Base-by-base conservation (phyloP, 352 stramenopile genomes). In the Paralagenidium karlingii region DNA sequence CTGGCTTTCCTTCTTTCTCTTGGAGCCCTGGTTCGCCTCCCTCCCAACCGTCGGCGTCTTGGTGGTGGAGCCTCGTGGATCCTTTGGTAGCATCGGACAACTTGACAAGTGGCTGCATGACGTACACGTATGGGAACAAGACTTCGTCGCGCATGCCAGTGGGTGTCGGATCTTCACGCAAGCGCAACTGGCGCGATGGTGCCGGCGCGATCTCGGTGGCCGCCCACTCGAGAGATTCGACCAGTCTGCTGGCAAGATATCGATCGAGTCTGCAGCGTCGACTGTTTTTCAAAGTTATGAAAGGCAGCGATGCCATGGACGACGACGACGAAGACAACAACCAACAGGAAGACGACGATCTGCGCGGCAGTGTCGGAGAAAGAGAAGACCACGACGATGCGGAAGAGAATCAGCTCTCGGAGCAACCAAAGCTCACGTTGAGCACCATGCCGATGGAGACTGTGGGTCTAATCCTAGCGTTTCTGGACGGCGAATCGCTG, bases 401-500 rank as follows among this genome's bases (percentile, higher is more conserved):
- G 3, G 20, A 29, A 7, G 19, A 30, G n/a, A 13, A 38, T 18
- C 27, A 31, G 11, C 18, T 8, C 36, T 39, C 22, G n/a, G 8
- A 26, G 6, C 21, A 26, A 33, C 36, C 36, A 22, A 41, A 22
- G n/a, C 26, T 7, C 26, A 8, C 36, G 18, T 41, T 19, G 15
- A 41, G 52, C 53, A 19, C 50, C n/a, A n/a, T 84, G 24, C 70
- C 74, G 8, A 55, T 63, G 11, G 73, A 87, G 37, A 36, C 78
- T 25, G 39, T 84, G 26, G 57, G 56, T 15, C 47, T 71, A 5
- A 54, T 66, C 38, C 38, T 84, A 21, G 46, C 44, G 6, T 55
- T 63, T 34, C 45, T 82, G 9, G 74, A 87, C 39, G 74, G 74
- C 1, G 46, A 51, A 32, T 73, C 69, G 50, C 51, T 84, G 39